A percentile compares a stretch with the other conserved stretches of the same genome.
These are phyloP conservation scores for Pythium aristosporum DNA, from an alignment of 352 stramenopile species.

Conservation along the genomic window DNA sequence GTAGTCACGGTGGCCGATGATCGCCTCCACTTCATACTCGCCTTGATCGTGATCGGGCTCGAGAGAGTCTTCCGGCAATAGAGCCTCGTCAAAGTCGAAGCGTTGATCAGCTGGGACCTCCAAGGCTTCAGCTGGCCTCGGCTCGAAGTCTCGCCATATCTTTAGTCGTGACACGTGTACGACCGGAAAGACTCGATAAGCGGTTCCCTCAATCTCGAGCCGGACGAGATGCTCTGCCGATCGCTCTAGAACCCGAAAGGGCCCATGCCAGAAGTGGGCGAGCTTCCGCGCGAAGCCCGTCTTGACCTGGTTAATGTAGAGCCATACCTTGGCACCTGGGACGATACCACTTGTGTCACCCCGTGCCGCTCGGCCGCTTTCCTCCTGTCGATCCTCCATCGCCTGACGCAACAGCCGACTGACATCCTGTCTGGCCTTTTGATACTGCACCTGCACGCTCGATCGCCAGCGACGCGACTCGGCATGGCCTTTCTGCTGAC, in stretches of 20 bases:
- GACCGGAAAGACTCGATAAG: constrained; percentile 14
- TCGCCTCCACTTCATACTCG: constrained; percentile 23
- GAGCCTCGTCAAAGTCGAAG: constrained; percentile 28
- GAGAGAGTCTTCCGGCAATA: constrained; percentile 26
- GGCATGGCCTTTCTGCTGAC: too few species aligned
- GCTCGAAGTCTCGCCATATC: not conserved
- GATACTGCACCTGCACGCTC: too few species aligned
- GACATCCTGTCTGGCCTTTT: too few species aligned
- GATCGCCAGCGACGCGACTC: too few species aligned
- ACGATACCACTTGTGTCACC: too few species aligned
- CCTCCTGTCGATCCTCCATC: too few species aligned
- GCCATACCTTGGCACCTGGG: too few species aligned
- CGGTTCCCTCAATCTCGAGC: constrained; percentile 12
- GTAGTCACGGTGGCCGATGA: not conserved
- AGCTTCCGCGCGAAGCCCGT: too few species aligned
- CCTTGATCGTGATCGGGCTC: constrained; percentile 14
- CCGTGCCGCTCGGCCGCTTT: too few species aligned
- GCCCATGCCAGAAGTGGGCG: too few species aligned
- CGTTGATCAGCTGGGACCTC: not conserved
- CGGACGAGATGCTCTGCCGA: not conserved
- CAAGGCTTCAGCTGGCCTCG: constrained; percentile 4
- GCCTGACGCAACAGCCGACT: too few species aligned
- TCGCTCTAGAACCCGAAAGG: constrained; percentile 12
- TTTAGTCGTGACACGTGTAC: constrained; percentile 22
- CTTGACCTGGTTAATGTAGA: too few species aligned